A percentile compares a stretch with the other conserved stretches of the same genome.
phyloP scores from a whole-genome alignment of 1,284 basidiomycete genomes.

The Exsudoporus floridanus region DNA sequence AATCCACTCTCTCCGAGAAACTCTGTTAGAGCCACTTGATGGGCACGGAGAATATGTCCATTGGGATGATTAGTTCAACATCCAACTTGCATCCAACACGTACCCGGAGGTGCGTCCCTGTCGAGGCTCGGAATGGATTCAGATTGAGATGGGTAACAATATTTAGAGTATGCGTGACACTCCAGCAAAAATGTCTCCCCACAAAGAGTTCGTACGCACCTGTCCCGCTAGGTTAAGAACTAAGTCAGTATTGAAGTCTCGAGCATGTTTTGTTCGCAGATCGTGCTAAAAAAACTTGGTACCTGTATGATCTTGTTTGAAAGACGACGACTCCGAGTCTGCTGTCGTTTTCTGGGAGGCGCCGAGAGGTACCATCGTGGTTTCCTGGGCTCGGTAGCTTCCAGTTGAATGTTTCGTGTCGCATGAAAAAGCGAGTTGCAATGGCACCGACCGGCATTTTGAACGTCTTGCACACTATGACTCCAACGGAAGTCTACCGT shows the following conservation, averaged over 20 bases:
- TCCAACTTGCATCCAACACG: not conserved
- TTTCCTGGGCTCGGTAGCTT: not conserved
- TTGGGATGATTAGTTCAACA: no score
- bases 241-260: not conserved
- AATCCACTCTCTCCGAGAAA: no score
- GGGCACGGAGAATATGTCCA: not conserved
- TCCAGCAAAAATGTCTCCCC: not conserved
- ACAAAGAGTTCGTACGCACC: not conserved
- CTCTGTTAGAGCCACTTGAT: no score
- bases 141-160: not conserved
- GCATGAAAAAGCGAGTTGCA: not conserved
- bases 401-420: not conserved
- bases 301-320: not conserved
- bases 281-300: not conserved
- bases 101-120: not conserved
- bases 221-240: no score
- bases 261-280: not conserved
- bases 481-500: no score
- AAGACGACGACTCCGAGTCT: not conserved
- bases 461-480: no score
- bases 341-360: not conserved
- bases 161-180: not conserved
- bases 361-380: not conserved
- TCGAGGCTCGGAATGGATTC: not conserved
- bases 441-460: not conserved